Evolutionary conservation across 345 rosid species (phyloP), one percentile per base, ranked within the genome.

Genomic region (Moricandia arvensis): DNA sequence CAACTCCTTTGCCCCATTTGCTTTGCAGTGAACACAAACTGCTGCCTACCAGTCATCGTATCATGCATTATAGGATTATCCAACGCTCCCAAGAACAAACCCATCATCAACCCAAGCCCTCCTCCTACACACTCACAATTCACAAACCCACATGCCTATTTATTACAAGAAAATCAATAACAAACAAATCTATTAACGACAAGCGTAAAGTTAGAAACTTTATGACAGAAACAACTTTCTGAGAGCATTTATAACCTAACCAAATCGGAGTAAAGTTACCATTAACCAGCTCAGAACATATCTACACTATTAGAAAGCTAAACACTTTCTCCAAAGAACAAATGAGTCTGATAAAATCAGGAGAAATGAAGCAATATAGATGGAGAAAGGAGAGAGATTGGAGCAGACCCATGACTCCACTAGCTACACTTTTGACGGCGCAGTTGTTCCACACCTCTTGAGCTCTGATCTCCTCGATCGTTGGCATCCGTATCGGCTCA

Each of bases 371-470:
- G 8, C 8, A 33, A 33, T 33, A 3, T 38, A 38, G n/a, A 38
- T 2, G 12, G 45, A 10, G n/a, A n/a, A 45, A 58, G 60, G 57
- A 16, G 53, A 29, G 73, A 60, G 49, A 59, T 66, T 66, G 13
- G 30, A 43, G 63, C 86, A 69, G 72, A 91, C 99, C 99, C 92
- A 90, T 86, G 49, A 83, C 90, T 64, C 99, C 99, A 78, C 99
- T 95, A 68, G 79, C 51, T 4, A 89, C 96, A 75, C 93, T 85
- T 13, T 93, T 89, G 16, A 95, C 83, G 68, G 87, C 90, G 66
- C 99, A 95, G 81, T 92, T 86, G 79, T 95, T 84, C 98, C 98
- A 95, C 38, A 92, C 79, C 38, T 95, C 97, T 82, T 95, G 99
- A 38, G 93, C 97, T 53, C 86, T 91, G 51, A 95, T 77, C 80